phyloP scores from a whole-genome alignment of 2,329 filamentous ascomycete genomes.

The Rhinocladiella mackenziei region DNA sequence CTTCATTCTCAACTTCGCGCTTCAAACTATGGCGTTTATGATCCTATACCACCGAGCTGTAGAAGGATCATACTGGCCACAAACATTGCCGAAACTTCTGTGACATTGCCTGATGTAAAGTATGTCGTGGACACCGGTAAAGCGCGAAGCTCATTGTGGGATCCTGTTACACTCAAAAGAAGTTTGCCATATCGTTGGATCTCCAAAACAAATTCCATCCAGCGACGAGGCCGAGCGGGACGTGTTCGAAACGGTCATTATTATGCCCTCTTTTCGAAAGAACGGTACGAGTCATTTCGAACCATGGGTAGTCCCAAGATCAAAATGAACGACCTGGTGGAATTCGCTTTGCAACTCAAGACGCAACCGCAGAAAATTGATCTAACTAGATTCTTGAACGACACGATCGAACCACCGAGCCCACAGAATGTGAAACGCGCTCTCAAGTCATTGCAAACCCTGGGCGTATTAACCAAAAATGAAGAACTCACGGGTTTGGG shows the following conservation, averaged over 20 bases:
- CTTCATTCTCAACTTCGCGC: conserved; percentile 48
- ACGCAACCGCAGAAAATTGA: conserved; percentile 47
- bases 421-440: conserved; percentile 87
- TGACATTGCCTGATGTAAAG: conserved; percentile 95
- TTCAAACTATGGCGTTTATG: conserved; percentile 44
- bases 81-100: conserved; percentile 96
- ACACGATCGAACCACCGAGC: conserved; percentile 84
- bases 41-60: conserved; percentile 51
- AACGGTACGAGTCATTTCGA: conserved; percentile 69
- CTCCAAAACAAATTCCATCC: conserved; percentile 83
- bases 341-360: conserved; percentile 93
- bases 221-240: conserved; percentile 85
- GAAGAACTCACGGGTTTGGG: conserved; percentile 87
- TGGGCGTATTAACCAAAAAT: conserved; percentile 73
- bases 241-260: conserved; percentile 92
- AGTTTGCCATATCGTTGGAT: conserved; percentile 21
- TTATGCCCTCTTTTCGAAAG: conserved; percentile 90
- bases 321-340: conserved; percentile 86
- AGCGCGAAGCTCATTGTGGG: conserved; percentile 36
- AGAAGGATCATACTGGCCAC: conserved; percentile 94
- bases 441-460: conserved; percentile 86
- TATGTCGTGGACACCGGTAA: conserved; percentile 96
- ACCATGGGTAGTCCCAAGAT: conserved; percentile 95
- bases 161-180: conserved; percentile 13
- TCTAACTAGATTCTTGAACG: conserved; percentile 64